Percentiles rank a stretch among this genome's conserved stretches.
Evolutionary conservation across 805 yeast genomes (phyloP).

Genomic region (Candida loeiensis): DNA sequence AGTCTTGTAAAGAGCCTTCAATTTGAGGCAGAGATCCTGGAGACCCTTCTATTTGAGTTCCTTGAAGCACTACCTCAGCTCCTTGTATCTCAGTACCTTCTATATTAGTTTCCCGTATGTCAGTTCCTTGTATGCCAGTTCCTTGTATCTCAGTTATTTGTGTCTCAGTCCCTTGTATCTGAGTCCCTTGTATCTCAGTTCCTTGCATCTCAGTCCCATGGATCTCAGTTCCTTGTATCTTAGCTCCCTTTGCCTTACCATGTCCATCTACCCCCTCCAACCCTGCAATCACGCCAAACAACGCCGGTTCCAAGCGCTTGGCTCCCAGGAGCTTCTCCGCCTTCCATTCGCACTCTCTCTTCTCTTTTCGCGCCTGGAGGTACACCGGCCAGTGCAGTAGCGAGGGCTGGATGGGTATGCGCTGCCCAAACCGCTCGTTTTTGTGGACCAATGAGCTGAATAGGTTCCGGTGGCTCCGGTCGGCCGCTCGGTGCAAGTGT

Average conservation of each 20-base stretch:
- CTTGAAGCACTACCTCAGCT: too few relatives aligned
- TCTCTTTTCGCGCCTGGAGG: neutral
- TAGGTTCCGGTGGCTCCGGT: constrained; percentile 3
- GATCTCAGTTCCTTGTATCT: neutral
- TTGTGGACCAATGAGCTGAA: constrained; percentile 4
- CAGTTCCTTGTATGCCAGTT: too few relatives aligned
- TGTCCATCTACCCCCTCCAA: neutral
- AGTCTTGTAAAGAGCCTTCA: too few relatives aligned
- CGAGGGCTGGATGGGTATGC: constrained; percentile 5
- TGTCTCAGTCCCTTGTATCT: neutral
- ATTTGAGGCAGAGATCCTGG: too few relatives aligned
- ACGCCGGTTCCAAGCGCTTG: constrained; percentile 3
- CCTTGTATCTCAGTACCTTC: too few relatives aligned
- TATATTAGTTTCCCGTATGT: too few relatives aligned
- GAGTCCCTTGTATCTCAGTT: too few relatives aligned
- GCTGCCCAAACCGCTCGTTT: constrained; percentile 6
- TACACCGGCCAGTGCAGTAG: constrained; percentile 9
- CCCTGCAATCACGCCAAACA: constrained; percentile 1
- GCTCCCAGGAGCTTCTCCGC: neutral
- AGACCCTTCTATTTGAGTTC: too few relatives aligned
- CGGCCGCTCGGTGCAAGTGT: neutral
- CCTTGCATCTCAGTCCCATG: neutral
- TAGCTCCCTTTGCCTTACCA: neutral
- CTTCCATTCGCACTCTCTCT: constrained; percentile 2
- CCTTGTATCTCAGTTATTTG: neutral